Conservation (phyloP, 108 stramenopile genomes). For the Cyclotella cryptica region DNA sequence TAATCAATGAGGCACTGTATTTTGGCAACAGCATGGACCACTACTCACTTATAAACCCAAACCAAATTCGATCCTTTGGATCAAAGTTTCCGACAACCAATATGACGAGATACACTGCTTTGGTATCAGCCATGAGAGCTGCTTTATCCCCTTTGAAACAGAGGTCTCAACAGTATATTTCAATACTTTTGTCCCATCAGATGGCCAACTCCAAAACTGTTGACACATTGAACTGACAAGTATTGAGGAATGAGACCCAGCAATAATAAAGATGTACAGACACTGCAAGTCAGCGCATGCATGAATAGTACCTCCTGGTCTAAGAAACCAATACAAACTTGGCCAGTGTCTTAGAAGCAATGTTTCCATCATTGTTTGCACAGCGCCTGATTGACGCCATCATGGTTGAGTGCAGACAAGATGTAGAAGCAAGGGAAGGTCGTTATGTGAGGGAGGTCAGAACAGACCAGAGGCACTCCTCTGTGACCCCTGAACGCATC, state of each 20-base stretch:
- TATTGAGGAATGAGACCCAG: slow-evolving; percentile 1
- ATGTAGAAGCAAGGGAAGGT: too few relatives aligned
- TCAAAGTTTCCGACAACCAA: slow-evolving; percentile 27
- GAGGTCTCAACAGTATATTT: slow-evolving; percentile 15
- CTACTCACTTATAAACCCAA: slow-evolving; percentile 44
- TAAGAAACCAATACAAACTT: too few relatives aligned
- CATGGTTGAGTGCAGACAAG: too few relatives aligned
- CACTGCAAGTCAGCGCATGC: too few relatives aligned
- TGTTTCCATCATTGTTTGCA: too few relatives aligned
- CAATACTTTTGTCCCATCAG: background rate
- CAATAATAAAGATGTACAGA: background rate
- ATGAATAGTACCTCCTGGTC: too few relatives aligned
- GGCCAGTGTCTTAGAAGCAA: too few relatives aligned
- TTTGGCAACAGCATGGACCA: slow-evolving; percentile 27
- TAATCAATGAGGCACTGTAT: slow-evolving; percentile 44
- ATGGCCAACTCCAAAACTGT: background rate
- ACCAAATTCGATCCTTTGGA: slow-evolving; percentile 43
- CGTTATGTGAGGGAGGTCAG: too few relatives aligned
- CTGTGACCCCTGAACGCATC: too few relatives aligned
- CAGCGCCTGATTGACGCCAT: too few relatives aligned
- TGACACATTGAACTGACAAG: background rate
- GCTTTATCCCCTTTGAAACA: slow-evolving; percentile 3
- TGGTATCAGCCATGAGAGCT: background rate
- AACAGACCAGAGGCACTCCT: too few relatives aligned
- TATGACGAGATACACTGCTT: background rate